A percentile compares a stretch with the other conserved stretches of the same genome.
phyloP scores from a whole-genome alignment of 441 rosid genomes.

The Aleurites moluccanus region DNA sequence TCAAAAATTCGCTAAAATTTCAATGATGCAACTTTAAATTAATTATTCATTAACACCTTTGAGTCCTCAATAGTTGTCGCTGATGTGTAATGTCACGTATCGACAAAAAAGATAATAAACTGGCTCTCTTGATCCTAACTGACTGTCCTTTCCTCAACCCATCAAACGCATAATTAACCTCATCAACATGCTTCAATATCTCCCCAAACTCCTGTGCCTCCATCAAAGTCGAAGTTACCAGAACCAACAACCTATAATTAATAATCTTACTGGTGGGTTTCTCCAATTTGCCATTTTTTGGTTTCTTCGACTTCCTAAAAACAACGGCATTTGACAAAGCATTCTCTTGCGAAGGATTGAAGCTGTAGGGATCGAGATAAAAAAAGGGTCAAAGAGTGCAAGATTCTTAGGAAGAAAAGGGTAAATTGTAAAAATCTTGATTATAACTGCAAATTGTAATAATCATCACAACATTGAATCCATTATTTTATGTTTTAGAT shows the following conservation, averaged over 20 bases:
- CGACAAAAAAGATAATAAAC: slow-evolving; percentile 69
- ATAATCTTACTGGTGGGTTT: slow-evolving; percentile 11
- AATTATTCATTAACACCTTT: slow-evolving; percentile 25
- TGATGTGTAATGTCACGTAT: slow-evolving; percentile 70
- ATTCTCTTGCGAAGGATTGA: slow-evolving; percentile 25
- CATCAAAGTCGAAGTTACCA: slow-evolving; percentile 68
- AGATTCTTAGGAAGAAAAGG: slow-evolving; percentile 73
- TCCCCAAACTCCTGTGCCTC: slow-evolving; percentile 98
- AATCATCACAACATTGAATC: slow-evolving; percentile 12
- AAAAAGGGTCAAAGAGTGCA: slow-evolving; percentile 51
- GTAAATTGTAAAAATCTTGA: slow-evolving; percentile 45
- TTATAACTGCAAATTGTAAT: slow-evolving; percentile 70
- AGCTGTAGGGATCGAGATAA: slow-evolving; percentile 34
- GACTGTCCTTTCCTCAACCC: slow-evolving; percentile 83
- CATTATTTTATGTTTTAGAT: slow-evolving; percentile 12
- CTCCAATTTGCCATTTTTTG: slow-evolving; percentile 21
- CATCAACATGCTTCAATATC: slow-evolving; percentile 97
- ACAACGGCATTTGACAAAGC: slow-evolving; percentile 31
- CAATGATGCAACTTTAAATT: neutral
- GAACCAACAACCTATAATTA: slow-evolving; percentile 33
- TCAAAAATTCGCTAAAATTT: neutral
- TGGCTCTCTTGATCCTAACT: slow-evolving; percentile 75
- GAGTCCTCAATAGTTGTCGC: slow-evolving; percentile 75
- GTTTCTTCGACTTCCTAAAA: slow-evolving; percentile 44
- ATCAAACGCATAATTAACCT: slow-evolving; percentile 93